Conservation (phyloP, 140 eudicot species). For the Oenanthe javanica region DNA sequence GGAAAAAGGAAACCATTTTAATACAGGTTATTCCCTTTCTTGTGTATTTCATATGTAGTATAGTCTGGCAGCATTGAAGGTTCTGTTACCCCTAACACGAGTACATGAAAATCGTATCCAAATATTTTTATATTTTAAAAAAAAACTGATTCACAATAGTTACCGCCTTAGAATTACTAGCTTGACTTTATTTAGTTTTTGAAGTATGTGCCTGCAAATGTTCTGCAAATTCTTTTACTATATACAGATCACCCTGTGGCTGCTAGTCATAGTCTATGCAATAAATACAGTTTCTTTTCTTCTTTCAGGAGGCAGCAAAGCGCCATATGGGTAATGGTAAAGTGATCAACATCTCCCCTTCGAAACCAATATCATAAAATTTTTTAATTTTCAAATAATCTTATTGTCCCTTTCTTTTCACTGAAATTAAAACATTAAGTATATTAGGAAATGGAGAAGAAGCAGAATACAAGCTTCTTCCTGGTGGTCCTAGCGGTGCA, state of each 20-base stretch:
- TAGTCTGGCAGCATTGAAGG: background rate
- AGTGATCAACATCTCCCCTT: constrained; percentile 5
- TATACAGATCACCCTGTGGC: background rate
- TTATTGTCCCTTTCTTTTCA: background rate
- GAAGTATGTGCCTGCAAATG: background rate
- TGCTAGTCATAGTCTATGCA: background rate
- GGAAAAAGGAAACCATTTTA: constrained; percentile 86
- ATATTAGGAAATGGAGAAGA: constrained; percentile 37
- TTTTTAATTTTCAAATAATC: background rate
- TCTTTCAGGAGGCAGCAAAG: constrained; percentile 61
- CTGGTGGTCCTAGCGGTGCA: constrained; percentile 61
- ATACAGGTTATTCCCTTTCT: constrained; percentile 45
- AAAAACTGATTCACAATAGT: background rate
- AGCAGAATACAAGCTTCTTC: constrained; percentile 81
- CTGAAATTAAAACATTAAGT: constrained; percentile 5
- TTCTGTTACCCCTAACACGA: background rate
- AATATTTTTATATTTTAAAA: background rate
- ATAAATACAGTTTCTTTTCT: background rate
- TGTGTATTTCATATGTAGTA: background rate
- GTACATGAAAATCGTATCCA: background rate
- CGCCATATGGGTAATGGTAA: background rate
- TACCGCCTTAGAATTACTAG: background rate
- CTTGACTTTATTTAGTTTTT: background rate
- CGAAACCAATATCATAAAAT: background rate
- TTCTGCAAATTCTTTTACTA: background rate